phyloP scores from a whole-genome alignment of 345 rosid species.

The Eucalyptus sp. region DNA sequence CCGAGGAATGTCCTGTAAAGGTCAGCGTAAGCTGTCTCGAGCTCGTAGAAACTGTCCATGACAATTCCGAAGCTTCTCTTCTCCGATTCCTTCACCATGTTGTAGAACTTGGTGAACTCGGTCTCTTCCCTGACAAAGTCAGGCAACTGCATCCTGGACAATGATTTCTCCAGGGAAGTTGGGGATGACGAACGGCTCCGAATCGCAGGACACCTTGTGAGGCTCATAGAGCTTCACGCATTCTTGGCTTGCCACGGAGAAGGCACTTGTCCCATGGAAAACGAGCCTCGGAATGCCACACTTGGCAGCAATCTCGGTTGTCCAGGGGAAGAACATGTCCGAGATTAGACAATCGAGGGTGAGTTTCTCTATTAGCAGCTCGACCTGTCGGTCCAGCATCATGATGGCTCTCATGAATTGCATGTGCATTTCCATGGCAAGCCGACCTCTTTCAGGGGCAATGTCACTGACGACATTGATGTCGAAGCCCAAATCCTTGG shows the following conservation, averaged over 20 bases:
- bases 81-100: conserved; percentile 22
- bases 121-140: not conserved
- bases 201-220: conserved; percentile 9
- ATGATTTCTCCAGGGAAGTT: conserved; percentile 11
- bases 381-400: too few relatives aligned
- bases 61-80: conserved; percentile 40
- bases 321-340: conserved; percentile 58
- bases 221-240: not conserved
- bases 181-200: conserved; percentile 12
- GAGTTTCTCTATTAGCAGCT: too few relatives aligned
- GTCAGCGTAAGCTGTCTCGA: conserved; percentile 43
- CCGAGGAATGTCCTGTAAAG: conserved; percentile 20
- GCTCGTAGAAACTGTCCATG: conserved; percentile 69
- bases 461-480: too few relatives aligned
- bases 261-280: conserved; percentile 21
- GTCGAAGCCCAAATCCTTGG: too few relatives aligned
- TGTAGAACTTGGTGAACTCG: not conserved
- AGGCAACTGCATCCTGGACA: conserved; percentile 3
- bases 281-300: conserved; percentile 28
- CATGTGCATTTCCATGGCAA: too few relatives aligned
- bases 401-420: too few relatives aligned
- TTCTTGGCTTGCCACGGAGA: not conserved
- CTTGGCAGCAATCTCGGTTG: conserved; percentile 23
- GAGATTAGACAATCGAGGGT: too few relatives aligned
- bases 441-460: too few relatives aligned